phyloP scores from a whole-genome alignment of 345 rosid species.

The Nephelium lappaceum region DNA sequence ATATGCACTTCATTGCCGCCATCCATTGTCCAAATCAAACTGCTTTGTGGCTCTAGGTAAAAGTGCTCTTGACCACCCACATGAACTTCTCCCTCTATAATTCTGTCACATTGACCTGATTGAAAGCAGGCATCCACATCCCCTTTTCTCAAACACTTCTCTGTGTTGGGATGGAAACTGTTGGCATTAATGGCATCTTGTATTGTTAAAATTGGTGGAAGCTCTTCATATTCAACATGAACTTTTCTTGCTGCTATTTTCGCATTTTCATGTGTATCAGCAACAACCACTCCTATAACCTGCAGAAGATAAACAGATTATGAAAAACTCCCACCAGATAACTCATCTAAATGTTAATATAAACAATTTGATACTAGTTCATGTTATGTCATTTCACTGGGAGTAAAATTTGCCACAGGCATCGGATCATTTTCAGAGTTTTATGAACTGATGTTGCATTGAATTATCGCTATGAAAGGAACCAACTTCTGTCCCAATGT shows the following conservation, averaged over 20 bases:
- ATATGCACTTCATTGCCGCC: conserved; percentile 91
- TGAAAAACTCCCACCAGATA: conserved; percentile 4
- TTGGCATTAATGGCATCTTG: conserved; percentile 73
- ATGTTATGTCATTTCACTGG: neutral
- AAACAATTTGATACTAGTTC: neutral
- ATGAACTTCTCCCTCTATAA: conserved; percentile 82
- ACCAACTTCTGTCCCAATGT: neutral
- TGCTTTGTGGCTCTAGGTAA: conserved; percentile 89
- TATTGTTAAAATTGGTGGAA: conserved; percentile 81
- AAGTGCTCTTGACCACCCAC: conserved; percentile 99
- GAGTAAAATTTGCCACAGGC: neutral
- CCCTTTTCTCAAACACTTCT: conserved; percentile 66
- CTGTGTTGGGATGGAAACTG: conserved; percentile 82
- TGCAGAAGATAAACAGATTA: conserved; percentile 28
- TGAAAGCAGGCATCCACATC: conserved; percentile 84
- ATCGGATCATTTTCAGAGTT: neutral
- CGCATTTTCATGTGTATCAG: conserved; percentile 95
- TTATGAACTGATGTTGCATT: neutral
- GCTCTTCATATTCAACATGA: conserved; percentile 71
- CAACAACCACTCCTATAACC: conserved; percentile 91
- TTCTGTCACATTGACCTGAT: conserved; percentile 73
- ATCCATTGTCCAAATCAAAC: conserved; percentile 84
- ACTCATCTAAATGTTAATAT: neutral
- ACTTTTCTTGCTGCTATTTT: conserved; percentile 77
- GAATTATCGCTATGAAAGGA: neutral